These are phyloP conservation scores for Metarhizium album DNA, from an alignment of 2,329 filamentous ascomycete species.

Conservation along the genomic window DNA sequence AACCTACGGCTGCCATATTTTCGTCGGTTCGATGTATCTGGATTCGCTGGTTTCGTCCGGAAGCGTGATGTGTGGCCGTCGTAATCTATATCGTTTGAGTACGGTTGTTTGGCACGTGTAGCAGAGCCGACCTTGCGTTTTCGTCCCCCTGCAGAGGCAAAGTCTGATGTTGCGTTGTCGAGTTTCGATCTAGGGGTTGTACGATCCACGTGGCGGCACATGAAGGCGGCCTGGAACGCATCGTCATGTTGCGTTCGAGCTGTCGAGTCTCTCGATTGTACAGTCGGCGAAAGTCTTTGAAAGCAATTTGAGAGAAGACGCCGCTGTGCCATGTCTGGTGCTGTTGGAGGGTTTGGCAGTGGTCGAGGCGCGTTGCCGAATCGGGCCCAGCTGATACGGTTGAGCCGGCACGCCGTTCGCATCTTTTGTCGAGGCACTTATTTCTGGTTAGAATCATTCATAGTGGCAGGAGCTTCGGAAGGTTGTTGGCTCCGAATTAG, in stretches of 20 bases:
- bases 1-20: neutral
- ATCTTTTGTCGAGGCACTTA: slow-evolving; percentile 7
- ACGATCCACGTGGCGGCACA: neutral
- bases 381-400: slow-evolving; percentile 15
- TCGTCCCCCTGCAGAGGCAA: neutral
- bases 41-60: neutral
- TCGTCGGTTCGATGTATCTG: neutral
- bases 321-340: neutral
- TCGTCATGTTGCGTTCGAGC: neutral
- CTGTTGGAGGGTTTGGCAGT: neutral
- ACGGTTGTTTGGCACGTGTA: neutral
- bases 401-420: slow-evolving; percentile 14
- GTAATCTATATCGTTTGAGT: neutral
- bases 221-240: neutral
- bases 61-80: neutral
- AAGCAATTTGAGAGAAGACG: neutral
- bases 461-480: neutral
- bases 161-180: neutral
- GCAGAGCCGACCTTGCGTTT: neutral
- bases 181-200: neutral
- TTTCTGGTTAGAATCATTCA: neutral
- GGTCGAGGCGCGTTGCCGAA: slow-evolving; percentile 9
- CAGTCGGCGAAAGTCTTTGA: neutral
- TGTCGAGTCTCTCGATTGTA: neutral
- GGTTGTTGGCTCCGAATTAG: neutral